Evolutionary conservation across 345 rosid species (phyloP).

Genomic region (Euclidium syriacum): DNA sequence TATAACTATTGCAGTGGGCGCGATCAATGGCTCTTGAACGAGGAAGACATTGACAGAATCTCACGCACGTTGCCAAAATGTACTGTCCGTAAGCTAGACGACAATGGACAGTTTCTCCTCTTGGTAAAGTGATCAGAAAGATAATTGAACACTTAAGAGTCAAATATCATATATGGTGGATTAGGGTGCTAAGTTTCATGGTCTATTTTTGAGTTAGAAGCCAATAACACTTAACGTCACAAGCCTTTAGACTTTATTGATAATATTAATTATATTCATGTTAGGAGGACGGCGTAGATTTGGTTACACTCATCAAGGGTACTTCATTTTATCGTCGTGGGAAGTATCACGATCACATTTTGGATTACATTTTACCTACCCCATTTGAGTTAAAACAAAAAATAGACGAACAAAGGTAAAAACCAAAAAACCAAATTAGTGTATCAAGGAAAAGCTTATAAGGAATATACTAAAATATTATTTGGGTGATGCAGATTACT

Average conservation of each 20-base stretch:
- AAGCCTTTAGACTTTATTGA: no score
- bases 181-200: no score
- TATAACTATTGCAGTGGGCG: conserved; percentile 45
- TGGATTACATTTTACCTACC: conserved; percentile 53
- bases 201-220: not conserved
- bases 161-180: no score
- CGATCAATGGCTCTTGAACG: conserved; percentile 60
- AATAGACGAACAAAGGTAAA: conserved; percentile 30
- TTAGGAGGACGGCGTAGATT: conserved; percentile 58
- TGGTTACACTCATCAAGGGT: conserved; percentile 39
- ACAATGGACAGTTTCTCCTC: conserved; percentile 68
- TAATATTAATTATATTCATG: not conserved
- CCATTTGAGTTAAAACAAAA: conserved; percentile 37
- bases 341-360: conserved; percentile 31
- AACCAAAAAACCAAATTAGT: not conserved
- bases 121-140: conserved; percentile 40
- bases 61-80: conserved; percentile 35
- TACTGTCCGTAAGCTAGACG: conserved; percentile 45
- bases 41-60: conserved; percentile 56
- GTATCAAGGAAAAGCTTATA: not conserved
- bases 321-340: conserved; percentile 52
- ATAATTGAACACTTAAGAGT: not conserved
- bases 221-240: not conserved
- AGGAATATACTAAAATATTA: not conserved
- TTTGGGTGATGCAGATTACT: conserved; percentile 31